Conservation (phyloP, 2,329 filamentous ascomycete species). For the Botryotinia calthae region DNA sequence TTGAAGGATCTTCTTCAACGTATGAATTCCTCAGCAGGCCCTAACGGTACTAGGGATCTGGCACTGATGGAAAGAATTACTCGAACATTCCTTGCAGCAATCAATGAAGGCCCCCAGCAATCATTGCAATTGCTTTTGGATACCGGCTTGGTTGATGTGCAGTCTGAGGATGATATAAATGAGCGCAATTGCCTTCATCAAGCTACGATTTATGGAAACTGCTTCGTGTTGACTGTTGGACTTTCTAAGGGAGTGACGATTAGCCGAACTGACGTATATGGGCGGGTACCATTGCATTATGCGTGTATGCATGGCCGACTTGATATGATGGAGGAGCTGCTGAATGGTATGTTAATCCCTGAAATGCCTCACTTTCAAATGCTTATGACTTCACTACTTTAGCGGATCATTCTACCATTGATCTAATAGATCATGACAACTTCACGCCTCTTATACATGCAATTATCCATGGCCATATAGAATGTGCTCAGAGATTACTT, state of each 20-base stretch:
- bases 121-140: constrained; percentile 74
- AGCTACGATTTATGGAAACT: constrained; percentile 88
- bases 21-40: constrained; percentile 56
- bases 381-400: background rate
- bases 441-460: constrained; percentile 95
- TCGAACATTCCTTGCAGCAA: constrained; percentile 83
- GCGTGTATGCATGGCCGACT: constrained; percentile 91
- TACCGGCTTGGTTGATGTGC: constrained; percentile 81
- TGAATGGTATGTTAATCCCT: constrained; percentile 51
- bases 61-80: constrained; percentile 74
- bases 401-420: constrained; percentile 72
- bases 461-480: constrained; percentile 81
- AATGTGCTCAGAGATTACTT: constrained; percentile 77
- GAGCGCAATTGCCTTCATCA: constrained; percentile 95
- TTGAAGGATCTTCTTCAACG: constrained; percentile 79
- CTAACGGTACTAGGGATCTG: constrained; percentile 56
- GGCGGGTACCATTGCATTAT: constrained; percentile 89
- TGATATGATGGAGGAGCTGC: constrained; percentile 73
- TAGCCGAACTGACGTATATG: constrained; percentile 85
- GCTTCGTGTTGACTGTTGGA: constrained; percentile 72
- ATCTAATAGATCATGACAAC: constrained; percentile 92
- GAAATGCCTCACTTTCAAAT: background rate
- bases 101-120: constrained; percentile 77
- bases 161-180: constrained; percentile 95
- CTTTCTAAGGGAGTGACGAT: constrained; percentile 75